Evolutionary conservation across 202 grass and related monocot genomes (phyloP), one percentile per base, ranked within the genome.

Genomic region (Zizania palustris): DNA sequence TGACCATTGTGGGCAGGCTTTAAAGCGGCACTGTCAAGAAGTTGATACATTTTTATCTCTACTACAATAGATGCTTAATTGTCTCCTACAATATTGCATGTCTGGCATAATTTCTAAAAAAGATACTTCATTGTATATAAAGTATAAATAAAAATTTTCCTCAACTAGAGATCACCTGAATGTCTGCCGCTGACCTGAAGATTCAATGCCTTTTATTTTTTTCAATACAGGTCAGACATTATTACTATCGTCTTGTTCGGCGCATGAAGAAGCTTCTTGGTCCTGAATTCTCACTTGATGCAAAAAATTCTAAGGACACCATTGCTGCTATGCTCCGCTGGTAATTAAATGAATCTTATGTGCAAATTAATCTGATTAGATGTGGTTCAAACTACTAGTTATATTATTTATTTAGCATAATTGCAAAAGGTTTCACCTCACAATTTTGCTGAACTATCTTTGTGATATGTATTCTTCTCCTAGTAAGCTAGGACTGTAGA

Each of bases 251-350:
- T 41, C 96, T 96, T 75, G 96, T 99, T 51, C 85, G 96, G 73
- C 87, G 96, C 38, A 89, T 99, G 90, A 99, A 99, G 75, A 99
- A 99, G 43, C 77, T 99, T 87, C 73, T 99, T 78, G 96, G 92
- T 85, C 96, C 96, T 73, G 88, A 82, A 12, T 90, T 92, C 73
- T 93, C 81, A 83, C 90, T 99, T 58, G 96, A 99, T 89, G 96
- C 96, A 81, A 92, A 92, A 83, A 95, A 99, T 65, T 99, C 92
- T 28, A 99, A 96, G 86, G 96, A 99, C 67, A 99, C 90, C 12
- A 96, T 88, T 85, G 89, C 96, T 89, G 96, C 96, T 73, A 99
- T 99, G 96, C 96, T 99, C 46, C 76, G 96, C 69, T 99, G 96
- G 96, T 99, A 93, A 93, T 81, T 85, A 33, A 73, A 39, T 81